Conservation (phyloP, 2,329 filamentous ascomycete species). For the Penicillium sp. region DNA sequence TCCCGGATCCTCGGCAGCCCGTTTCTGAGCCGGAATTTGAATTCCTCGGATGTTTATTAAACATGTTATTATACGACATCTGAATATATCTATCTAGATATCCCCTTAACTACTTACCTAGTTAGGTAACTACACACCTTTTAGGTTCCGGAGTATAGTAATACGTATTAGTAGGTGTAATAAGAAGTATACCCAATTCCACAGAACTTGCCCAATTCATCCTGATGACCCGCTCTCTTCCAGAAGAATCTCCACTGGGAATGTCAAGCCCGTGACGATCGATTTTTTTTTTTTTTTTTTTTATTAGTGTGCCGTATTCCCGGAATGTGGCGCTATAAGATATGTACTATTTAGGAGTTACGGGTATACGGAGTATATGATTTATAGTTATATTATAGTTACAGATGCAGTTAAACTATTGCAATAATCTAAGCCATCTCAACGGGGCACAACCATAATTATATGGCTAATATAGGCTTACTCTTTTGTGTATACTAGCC, state of each 20-base stretch:
- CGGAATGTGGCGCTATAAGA: background rate
- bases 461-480: too few relatives aligned
- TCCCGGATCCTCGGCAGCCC: conserved; percentile 7
- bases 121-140: too few relatives aligned
- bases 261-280: background rate
- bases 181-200: background rate
- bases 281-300: background rate
- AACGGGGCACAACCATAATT: background rate
- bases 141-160: too few relatives aligned
- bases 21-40: background rate
- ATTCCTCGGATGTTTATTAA: background rate
- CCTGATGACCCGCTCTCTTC: conserved; percentile 1
- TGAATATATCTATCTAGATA: background rate
- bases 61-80: background rate
- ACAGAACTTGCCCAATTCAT: background rate
- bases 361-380: background rate
- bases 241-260: background rate
- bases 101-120: too few relatives aligned
- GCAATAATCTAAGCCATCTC: too few relatives aligned
- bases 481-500: too few relatives aligned
- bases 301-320: conserved; percentile 5
- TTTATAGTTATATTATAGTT: background rate
- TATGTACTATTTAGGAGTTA: background rate
- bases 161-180: too few relatives aligned
- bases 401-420: too few relatives aligned